Evolutionary conservation across 768 basidiomycete genomes (phyloP), one percentile per base, ranked within the genome.

Genomic region (Psilocybe sp.): DNA sequence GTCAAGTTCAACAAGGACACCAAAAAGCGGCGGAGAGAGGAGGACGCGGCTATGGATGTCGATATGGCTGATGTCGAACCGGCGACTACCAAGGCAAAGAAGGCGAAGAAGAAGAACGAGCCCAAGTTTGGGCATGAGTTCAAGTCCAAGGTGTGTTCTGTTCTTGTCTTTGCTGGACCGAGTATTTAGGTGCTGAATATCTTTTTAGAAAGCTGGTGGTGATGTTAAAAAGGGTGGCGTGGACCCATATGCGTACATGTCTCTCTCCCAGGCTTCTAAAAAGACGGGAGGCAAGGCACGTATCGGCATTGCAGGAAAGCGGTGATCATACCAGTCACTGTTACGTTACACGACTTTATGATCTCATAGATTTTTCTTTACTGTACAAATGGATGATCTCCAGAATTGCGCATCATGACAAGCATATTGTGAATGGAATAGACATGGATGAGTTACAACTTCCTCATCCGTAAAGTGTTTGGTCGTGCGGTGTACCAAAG

Each of bases 1-100:
- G 69, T 98, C 64, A 95, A 92, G 67, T 98, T 98, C 71, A 92
- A 97, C 74, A 98, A 97, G 66, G 87, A 96, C 61, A 98, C 93
- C 34, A 98, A 95, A 69, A 94, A 96, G 67, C 84, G 93, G 50
- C 71, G 93, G 52, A 79, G 88, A 44, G 84, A 84, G 45, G 77
- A 76, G 51, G 82, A 81, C 14, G 82, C 77, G 53, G 87, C 92
- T 81, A 89, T 73, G 19, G 90, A 92, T 52, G 79, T 66, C 1
- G 82, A 88, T 50, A 73, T 74, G 39, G 59, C 58, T n/a, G 60
- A 58, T 36, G 54, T 47, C 28, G 54, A 55, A 10, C 54, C 58
- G 36, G 38, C 42, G 31, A 38, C 42, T 9, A 42, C 52, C 14
- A 47, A 57, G 3, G 57, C 60, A 14, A 72, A 28, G 23, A 28